These are phyloP conservation scores for Colletotrichum salicis DNA, from an alignment of 2,329 filamentous ascomycete genomes.

Conservation along the genomic window DNA sequence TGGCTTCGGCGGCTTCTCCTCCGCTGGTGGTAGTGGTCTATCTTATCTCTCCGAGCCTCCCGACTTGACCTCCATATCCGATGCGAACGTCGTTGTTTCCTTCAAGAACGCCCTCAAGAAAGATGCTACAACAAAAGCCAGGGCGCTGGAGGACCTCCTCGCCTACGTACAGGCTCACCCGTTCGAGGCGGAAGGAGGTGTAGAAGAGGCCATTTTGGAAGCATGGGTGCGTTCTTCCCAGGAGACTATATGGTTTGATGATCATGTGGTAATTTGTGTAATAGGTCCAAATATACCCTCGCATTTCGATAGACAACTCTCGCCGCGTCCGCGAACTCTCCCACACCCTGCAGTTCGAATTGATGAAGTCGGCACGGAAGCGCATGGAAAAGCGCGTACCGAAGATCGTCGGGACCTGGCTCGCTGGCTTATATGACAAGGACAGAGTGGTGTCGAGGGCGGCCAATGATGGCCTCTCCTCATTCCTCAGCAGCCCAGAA, in stretches of 20 bases:
- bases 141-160: slow-evolving; percentile 87
- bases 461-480: slow-evolving; percentile 79
- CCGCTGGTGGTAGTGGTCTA: slow-evolving; percentile 62
- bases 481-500: slow-evolving; percentile 81
- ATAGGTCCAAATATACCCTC: slow-evolving; percentile 86
- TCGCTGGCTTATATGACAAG: slow-evolving; percentile 87
- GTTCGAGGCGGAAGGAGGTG: slow-evolving; percentile 65
- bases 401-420: slow-evolving; percentile 86
- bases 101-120: slow-evolving; percentile 95
- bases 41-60: slow-evolving; percentile 91
- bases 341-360: slow-evolving; percentile 75
- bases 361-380: slow-evolving; percentile 76
- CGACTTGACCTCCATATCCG: slow-evolving; percentile 79
- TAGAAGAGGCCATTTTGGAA: slow-evolving; percentile 85
- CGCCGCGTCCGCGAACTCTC: slow-evolving; percentile 88
- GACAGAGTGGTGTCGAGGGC: slow-evolving; percentile 80
- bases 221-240: slow-evolving; percentile 76
- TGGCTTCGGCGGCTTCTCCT: slow-evolving; percentile 55
- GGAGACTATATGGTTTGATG: slow-evolving; percentile 40
- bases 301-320: slow-evolving; percentile 88
- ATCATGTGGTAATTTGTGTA: slow-evolving; percentile 50
- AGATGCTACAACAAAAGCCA: slow-evolving; percentile 90
- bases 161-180: slow-evolving; percentile 67
- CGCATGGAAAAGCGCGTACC: slow-evolving; percentile 84
- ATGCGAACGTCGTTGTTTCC: slow-evolving; percentile 85